These are phyloP conservation scores for Melaleuca quinquenervia DNA, from an alignment of 345 rosid genomes.

Conservation along the genomic window DNA sequence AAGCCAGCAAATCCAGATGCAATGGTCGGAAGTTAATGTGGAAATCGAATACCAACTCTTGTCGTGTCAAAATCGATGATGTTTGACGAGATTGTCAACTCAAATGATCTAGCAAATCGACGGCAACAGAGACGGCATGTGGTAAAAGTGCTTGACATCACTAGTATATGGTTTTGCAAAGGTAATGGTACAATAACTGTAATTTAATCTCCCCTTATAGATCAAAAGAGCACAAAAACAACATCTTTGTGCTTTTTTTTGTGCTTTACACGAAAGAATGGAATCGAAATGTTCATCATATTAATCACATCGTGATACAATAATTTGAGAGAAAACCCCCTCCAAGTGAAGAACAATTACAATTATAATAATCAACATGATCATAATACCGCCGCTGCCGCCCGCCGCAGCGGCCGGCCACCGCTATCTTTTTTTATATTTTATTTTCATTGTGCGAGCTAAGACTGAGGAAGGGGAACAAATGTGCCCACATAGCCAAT, in stretches of 20 bases:
- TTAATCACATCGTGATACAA: not conserved
- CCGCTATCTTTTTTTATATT: not conserved
- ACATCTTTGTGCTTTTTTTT: too few relatives aligned
- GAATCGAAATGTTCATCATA: not conserved
- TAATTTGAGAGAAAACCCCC: not conserved
- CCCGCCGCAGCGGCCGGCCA: too few relatives aligned
- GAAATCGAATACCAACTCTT: not conserved
- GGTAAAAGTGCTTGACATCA: accelerated
- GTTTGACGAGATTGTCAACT: not conserved
- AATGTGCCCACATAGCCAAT: constrained; percentile 66
- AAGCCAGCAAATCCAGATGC: too few relatives aligned
- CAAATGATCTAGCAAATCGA: not conserved
- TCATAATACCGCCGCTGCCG: too few relatives aligned
- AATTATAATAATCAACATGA: not conserved
- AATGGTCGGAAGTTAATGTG: too few relatives aligned
- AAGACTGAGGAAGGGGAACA: constrained; percentile 27
- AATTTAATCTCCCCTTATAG: not conserved
- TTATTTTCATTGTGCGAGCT: not conserved
- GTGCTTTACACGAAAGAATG: not conserved
- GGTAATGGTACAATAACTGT: not conserved
- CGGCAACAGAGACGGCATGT: accelerated
- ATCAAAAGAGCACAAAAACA: not conserved
- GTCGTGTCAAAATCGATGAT: accelerated
- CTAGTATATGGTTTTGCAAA: not conserved
- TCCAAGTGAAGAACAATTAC: not conserved